These are phyloP conservation scores for Ustulina deusta DNA, from an alignment of 2,329 filamentous ascomycete species.

Conservation along the genomic window DNA sequence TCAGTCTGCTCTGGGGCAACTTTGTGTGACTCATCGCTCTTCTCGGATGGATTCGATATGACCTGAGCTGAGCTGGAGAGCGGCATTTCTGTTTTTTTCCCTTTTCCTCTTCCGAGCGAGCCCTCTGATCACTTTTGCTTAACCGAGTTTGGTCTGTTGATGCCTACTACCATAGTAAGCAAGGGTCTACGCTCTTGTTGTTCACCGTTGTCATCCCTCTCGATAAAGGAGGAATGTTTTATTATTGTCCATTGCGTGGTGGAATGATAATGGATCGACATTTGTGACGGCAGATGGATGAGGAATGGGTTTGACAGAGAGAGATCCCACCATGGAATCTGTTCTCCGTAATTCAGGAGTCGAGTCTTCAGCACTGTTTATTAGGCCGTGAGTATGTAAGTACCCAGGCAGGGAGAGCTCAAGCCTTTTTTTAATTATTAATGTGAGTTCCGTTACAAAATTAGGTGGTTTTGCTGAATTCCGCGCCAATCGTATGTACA, in stretches of 20 bases:
- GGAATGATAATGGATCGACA: too few species aligned
- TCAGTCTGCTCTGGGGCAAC: neutral
- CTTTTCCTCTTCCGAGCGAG: neutral
- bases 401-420: neutral
- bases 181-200: neutral
- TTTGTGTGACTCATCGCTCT: neutral
- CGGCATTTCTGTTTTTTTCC: neutral
- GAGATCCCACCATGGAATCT: neutral
- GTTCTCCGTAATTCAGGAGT: neutral
- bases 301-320: neutral
- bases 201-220: neutral
- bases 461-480: neutral
- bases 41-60: neutral
- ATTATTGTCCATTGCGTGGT: neutral
- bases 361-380: neutral
- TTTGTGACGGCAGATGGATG: neutral
- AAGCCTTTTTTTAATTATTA: neutral
- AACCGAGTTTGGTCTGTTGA: neutral
- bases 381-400: neutral
- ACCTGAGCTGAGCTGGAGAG: neutral
- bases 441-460: neutral
- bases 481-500: neutral
- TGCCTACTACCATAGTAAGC: neutral
- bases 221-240: neutral
- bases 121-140: neutral